phyloP scores from a whole-genome alignment of 805 yeast genomes.

The Tetrapisispora arboricola region DNA sequence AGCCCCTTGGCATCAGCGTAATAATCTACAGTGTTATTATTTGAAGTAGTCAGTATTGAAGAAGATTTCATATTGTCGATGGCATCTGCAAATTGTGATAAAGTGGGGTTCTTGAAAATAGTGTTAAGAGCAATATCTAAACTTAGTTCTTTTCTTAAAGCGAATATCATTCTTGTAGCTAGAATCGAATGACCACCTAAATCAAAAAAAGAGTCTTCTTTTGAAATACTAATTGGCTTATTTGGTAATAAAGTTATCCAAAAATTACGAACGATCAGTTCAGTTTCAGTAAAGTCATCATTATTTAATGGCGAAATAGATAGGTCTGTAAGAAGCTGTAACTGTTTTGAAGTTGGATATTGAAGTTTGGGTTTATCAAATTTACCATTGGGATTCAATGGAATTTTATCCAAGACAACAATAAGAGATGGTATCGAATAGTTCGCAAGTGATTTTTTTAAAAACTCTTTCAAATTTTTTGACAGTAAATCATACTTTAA shows the following conservation, averaged over 20 bases:
- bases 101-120: conserved; percentile 82
- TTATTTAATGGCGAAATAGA: conserved; percentile 34
- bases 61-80: conserved; percentile 48
- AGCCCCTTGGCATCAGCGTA: conserved; percentile 62
- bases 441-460: conserved; percentile 81
- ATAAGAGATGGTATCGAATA: conserved; percentile 90
- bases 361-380: conserved; percentile 96
- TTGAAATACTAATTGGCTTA: conserved; percentile 65
- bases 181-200: conserved; percentile 96
- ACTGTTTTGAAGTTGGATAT: conserved; percentile 83
- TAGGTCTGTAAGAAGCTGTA: conserved; percentile 60
- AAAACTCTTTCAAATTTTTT: conserved; percentile 68
- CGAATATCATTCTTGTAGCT: conserved; percentile 95
- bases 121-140: conserved; percentile 84
- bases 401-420: conserved; percentile 77
- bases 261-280: conserved; percentile 60
- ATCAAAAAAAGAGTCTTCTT: conserved; percentile 87
- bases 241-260: conserved; percentile 85
- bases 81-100: conserved; percentile 65
- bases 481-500: conserved; percentile 66
- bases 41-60: conserved; percentile 14
- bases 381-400: conserved; percentile 96
- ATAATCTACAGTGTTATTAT: conserved; percentile 36
- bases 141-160: conserved; percentile 64
- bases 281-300: conserved; percentile 50